Evolutionary conservation across 345 rosid genomes (phyloP).

Genomic region (Cardamine chenopodiifolia): DNA sequence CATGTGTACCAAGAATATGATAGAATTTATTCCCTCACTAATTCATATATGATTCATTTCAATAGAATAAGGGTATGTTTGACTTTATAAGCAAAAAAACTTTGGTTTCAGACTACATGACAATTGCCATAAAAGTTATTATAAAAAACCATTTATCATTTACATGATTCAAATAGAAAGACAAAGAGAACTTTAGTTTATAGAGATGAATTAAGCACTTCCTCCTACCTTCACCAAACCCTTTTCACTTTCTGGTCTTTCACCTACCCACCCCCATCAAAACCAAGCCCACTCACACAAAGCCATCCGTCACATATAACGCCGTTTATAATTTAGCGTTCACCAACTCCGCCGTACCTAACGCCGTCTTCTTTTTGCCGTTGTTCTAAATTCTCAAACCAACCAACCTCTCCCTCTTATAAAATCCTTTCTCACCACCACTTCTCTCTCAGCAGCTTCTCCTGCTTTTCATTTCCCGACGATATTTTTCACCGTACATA

Average conservation of each 20-base stretch:
- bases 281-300: constrained; percentile 22
- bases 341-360: constrained; percentile 38
- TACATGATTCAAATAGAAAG: background rate
- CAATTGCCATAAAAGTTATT: background rate
- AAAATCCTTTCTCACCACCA: constrained; percentile 2
- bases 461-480: constrained; percentile 6
- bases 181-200: background rate
- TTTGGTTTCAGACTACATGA: background rate
- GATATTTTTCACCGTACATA: background rate
- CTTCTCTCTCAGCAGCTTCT: constrained; percentile 36
- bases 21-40: background rate
- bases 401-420: constrained; percentile 33
- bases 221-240: constrained; percentile 38
- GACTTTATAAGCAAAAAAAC: background rate
- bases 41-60: background rate
- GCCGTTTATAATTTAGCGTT: constrained; percentile 9
- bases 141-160: background rate
- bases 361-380: constrained; percentile 32
- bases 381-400: constrained; percentile 37
- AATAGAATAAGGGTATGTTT: background rate
- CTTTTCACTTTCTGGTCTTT: constrained; percentile 22
- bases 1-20: background rate
- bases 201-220: background rate
- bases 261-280: constrained; percentile 40
- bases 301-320: constrained; percentile 28